Base-by-base conservation (phyloP, 2,329 filamentous ascomycete species). In the Colletotrichum orchidophilum region DNA sequence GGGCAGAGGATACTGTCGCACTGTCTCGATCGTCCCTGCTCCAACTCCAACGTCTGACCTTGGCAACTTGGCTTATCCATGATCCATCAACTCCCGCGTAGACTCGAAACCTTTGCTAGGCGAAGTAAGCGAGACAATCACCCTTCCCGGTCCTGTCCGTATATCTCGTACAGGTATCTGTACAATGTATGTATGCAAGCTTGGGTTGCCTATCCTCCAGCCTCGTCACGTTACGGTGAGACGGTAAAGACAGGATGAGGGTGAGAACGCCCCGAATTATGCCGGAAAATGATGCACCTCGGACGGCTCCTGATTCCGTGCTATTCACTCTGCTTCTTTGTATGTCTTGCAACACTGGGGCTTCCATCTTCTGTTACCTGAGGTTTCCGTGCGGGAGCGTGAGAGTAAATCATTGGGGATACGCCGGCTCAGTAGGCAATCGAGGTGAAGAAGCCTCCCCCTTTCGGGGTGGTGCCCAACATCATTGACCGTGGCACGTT, bases 261-360 rank as follows among this genome's bases (percentile, higher is more conserved):
- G n/a, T 46, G 27, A 55, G n/a, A 42, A 49, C 31, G 27, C 61
- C 53, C 61, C 39, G 46, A 65, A 69, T 53, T 42, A 57, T 69
- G 61, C 66, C 61, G 66, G 53, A 33, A 6, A 24, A 52, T 29
- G n/a, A 50, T 50, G 58, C 50, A 29, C 65, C 21, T 63, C 65
- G 50, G 35, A 52, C 39, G 27, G 35, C 35, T 12, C 12, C 18
- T 39, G 13, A 5, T 39, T 39, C 35, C 35, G 35, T 18, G 18
- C 18, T 39, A 15, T 15, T 39, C 18, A 66, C 55, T 52, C 42
- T 46, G 11, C 24, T 55, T 26, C 61, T 55, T 21, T 50, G 33
- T n/a, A 15, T 53, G 29, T 35, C 59, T 62, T 9, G 12, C 26
- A 15, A 21, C 52, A 46, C 3, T 57, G 29, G 13, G 2, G 5